Evolutionary conservation across 441 rosid species (phyloP), one percentile per base, ranked within the genome.

Genomic region (Breynia disticha): DNA sequence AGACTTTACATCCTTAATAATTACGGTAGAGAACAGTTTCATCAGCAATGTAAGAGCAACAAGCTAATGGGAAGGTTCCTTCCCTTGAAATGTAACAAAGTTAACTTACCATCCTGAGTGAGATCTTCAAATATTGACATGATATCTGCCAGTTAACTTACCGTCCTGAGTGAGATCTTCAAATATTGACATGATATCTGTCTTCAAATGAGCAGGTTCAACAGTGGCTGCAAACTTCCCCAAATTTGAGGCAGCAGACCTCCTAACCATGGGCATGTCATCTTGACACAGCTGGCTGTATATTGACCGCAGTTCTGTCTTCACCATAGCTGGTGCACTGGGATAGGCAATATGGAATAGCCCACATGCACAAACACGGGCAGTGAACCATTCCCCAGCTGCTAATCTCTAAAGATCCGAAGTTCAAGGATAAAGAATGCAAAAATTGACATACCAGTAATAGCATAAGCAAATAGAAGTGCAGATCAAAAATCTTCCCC

Each of bases 201-300:
- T 49, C 57, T 77, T 91, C 86, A 91, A 67, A 71, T 73, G 80
- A 63, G 79, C 63, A 15, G 94, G 51, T 72, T 91, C 98, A 62
- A 91, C 84, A 52, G 91, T 86, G n/a, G 97, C 86, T 72, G 97
- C 97, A 82, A 83, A 91, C 62, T 88, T 88, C 54, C 98, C 94
- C 42, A 91, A 75, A 75, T 86, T 88, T 54, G 98, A 74, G 7
- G 95, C 94, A 56, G 95, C 97, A 72, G 97, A 84, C 70, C 98
- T 86, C 65, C 98, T 77, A 57, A 87, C 96, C 98, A 87, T 91
- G 21, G 98, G 96, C 96, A 91, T 87, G 76, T 91, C 96, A 74
- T 91, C 94, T 76, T 82, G 91, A 68, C 98, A 91, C 54, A 88
- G 68, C 50, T 78, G 95, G 61, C 76, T 61, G 63, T 87, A 91